Evolutionary conservation across 2,329 filamentous ascomycete genomes (phyloP), one percentile per base, ranked within the genome.

Genomic region (Sporothrix globosa): DNA sequence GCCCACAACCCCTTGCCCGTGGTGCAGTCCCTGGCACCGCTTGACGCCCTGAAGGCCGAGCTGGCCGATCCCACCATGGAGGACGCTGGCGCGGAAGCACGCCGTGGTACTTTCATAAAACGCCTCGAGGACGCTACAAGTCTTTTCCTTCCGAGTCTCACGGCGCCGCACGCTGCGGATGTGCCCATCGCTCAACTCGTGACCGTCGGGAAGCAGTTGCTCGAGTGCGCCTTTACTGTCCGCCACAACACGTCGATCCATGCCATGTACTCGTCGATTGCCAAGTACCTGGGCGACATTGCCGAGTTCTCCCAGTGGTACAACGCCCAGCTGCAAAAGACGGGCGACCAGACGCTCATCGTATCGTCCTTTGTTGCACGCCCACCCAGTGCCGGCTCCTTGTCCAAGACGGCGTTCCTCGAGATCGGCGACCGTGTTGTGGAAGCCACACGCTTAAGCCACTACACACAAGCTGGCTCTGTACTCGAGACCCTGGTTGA

Each of bases 1-100:
- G 76, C 75, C n/a, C 77, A 80, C 71, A 66, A 78, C 0, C 81
- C 82, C 9, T 54, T 80, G 2, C 21, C 73, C 1, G 73, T 83
- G 11, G 77, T 83, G 48, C 72, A 79, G 4, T 75, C 71, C 7
- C 71, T 77, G 27, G 44, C 53, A 6, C 68, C 73, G 5, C n/a
- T 50, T 7, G n/a, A 41, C 2, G 65, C 39, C 3, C 9, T 63
- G 3, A 27, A 4, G 5, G 21, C 39, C 21, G 58, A 63, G 39
- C 11, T 27, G 4, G 13, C 58, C 21, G 41, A 58, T 27, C 30
- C 54, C 19, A 17, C 13, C 5, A 27, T 21, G 39, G 6, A 61
- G 27, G 17, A 19, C 1, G 63, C n/a, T 2, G 61, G 56, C 6
- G 27, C 21, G 0, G 17, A 21, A 2, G 34, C 46, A 17, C 21